Evolutionary conservation across 2,329 filamentous ascomycete genomes (phyloP).

Genomic region (Dactylellina leptospora): DNA sequence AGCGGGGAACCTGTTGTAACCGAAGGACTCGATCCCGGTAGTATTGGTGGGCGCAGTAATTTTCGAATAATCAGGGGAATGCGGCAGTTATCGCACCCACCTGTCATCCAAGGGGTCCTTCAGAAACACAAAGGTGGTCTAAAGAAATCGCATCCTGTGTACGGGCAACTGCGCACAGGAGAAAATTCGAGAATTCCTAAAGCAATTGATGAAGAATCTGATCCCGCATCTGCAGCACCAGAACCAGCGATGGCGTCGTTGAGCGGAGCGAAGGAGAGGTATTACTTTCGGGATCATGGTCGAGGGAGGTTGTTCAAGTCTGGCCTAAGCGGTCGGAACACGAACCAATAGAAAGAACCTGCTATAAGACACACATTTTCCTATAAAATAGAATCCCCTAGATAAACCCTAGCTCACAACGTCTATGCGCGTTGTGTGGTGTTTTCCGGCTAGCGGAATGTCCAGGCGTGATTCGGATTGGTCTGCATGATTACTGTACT

Average conservation of each 20-base stretch:
- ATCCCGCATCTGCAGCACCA: background rate
- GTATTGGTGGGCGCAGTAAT: background rate
- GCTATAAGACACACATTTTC: too few relatives aligned
- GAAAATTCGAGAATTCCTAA: background rate
- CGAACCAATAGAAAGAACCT: background rate
- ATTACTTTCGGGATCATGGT: constrained; percentile 31
- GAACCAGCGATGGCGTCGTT: background rate
- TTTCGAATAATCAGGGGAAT: constrained; percentile 22
- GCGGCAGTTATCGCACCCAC: too few relatives aligned
- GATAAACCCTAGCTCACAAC: too few relatives aligned
- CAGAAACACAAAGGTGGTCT: constrained; percentile 11
- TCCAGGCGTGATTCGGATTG: background rate
- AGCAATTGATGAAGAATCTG: background rate
- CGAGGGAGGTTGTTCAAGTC: constrained; percentile 10
- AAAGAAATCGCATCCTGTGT: constrained; percentile 12
- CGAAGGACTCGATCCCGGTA: constrained; percentile 9
- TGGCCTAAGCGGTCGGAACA: background rate
- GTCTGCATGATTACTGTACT: background rate
- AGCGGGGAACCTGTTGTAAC: background rate
- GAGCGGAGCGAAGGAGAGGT: constrained; percentile 38
- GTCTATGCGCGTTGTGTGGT: constrained; percentile 32
- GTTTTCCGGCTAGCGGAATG: constrained; percentile 5
- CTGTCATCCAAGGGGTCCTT: background rate
- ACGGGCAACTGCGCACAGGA: background rate
- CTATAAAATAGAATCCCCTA: too few relatives aligned